Conservation (phyloP, 257 asterid species). For the Henckelia pumila region DNA sequence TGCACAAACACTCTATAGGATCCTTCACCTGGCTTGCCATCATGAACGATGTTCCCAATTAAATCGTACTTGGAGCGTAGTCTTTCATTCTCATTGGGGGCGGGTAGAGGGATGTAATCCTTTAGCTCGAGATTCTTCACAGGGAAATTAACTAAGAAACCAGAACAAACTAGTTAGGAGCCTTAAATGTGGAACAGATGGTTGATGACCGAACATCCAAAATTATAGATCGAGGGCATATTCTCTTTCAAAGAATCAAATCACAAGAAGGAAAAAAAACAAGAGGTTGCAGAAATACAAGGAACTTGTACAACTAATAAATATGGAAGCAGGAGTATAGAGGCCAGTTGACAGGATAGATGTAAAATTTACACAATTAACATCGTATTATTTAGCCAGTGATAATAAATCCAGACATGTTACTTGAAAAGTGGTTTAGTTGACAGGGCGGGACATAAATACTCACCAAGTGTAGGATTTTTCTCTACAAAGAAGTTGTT, state of each 20-base stretch:
- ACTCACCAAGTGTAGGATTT: conserved; percentile 95
- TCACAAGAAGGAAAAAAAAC: neutral
- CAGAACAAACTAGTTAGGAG: neutral
- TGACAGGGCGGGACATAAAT: conserved; percentile 7
- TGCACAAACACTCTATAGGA: conserved; percentile 93
- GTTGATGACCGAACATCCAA: neutral
- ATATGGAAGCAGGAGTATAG: neutral
- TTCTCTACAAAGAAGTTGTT: conserved; percentile 94
- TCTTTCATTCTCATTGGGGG: conserved; percentile 55
- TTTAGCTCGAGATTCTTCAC: conserved; percentile 96
- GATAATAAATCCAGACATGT: neutral
- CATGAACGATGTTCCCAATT: conserved; percentile 77
- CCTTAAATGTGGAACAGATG: conserved; percentile 3
- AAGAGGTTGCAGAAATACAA: neutral
- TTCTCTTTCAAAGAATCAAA: neutral
- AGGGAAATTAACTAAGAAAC: conserved; percentile 74
- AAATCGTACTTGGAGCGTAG: conserved; percentile 81
- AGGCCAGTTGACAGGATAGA: neutral
- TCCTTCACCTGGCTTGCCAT: conserved; percentile 79
- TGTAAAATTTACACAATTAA: neutral
- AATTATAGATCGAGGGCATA: neutral
- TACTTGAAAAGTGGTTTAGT: neutral
- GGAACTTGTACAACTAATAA: neutral
- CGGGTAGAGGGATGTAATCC: conserved; percentile 83
- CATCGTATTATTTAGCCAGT: neutral